phyloP scores from a whole-genome alignment of 2,329 filamentous ascomycete genomes.

The Cladobotryum mycophilum region DNA sequence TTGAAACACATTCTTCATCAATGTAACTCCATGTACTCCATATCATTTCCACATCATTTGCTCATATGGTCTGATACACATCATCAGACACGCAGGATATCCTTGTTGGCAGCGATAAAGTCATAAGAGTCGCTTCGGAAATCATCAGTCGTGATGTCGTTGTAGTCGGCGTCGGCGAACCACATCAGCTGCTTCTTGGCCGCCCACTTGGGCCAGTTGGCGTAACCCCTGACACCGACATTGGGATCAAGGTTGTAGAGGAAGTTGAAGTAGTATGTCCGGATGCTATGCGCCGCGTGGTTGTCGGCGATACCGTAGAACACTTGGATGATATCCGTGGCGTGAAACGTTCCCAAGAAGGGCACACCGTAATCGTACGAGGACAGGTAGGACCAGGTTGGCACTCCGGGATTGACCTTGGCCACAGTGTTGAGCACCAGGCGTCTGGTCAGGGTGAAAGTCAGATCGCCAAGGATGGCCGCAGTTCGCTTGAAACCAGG shows the following conservation, averaged over 20 bases:
- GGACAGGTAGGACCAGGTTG: conserved; percentile 68
- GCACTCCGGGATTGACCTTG: conserved; percentile 48
- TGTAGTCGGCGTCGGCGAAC: conserved; percentile 31
- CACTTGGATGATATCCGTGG: conserved; percentile 60
- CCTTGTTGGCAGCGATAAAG: conserved; percentile 22
- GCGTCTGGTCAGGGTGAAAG: conserved; percentile 67
- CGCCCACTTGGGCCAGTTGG: conserved; percentile 38
- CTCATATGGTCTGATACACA: no score
- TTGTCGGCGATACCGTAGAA: conserved; percentile 61
- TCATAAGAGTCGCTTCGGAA: conserved; percentile 28
- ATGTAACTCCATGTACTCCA: no score
- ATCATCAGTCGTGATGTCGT: conserved; percentile 30
- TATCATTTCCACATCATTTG: no score
- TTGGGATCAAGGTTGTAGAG: conserved; percentile 67
- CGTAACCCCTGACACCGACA: conserved; percentile 34
- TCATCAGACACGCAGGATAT: conserved; percentile 19
- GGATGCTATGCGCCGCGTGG: conserved; percentile 52
- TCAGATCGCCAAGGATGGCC: conserved; percentile 68
- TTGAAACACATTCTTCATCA: no score
- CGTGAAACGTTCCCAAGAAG: conserved; percentile 71
- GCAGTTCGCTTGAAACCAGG: conserved; percentile 72
- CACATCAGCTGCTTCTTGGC: conserved; percentile 43
- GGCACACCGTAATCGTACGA: conserved; percentile 67
- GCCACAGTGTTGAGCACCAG: conserved; percentile 48
- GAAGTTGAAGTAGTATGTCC: conserved; percentile 68